A percentile compares a stretch with the other conserved stretches of the same genome.
Conservation (phyloP, 2,329 filamentous ascomycete species). For the Aureobasidium sp. region DNA sequence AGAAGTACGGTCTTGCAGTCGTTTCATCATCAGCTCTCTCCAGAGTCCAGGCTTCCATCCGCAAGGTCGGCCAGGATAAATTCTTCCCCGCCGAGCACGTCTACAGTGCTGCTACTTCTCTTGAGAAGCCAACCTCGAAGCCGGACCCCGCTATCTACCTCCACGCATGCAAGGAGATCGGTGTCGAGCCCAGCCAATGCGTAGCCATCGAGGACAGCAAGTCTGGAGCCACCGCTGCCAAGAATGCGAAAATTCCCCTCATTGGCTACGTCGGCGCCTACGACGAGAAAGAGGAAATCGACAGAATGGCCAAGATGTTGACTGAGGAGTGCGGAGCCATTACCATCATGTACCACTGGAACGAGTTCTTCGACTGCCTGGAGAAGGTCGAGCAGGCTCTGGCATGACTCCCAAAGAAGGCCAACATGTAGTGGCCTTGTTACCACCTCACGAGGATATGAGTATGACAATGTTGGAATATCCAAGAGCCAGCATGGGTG, state of each 20-base stretch:
- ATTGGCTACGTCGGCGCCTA: conserved; percentile 84
- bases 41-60: conserved; percentile 67
- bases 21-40: conserved; percentile 74
- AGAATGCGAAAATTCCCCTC: conserved; percentile 68
- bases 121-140: conserved; percentile 76
- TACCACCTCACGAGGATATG: conserved; percentile 1
- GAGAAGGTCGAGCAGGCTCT: conserved; percentile 38
- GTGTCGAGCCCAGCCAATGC: conserved; percentile 61
- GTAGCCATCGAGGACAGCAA: conserved; percentile 85
- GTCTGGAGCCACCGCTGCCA: conserved; percentile 70
- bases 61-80: conserved; percentile 70
- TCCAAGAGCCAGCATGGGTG: not conserved
- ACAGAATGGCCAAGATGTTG: conserved; percentile 43
- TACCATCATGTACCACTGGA: conserved; percentile 45
- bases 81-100: conserved; percentile 70
- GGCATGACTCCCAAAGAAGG: conserved; percentile 15
- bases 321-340: conserved; percentile 40
- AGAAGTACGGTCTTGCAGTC: conserved; percentile 56
- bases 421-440: conserved; percentile 2
- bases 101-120: conserved; percentile 73
- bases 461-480: not conserved
- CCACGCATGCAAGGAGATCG: conserved; percentile 64
- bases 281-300: conserved; percentile 54
- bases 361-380: conserved; percentile 41
- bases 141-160: conserved; percentile 85